These are phyloP conservation scores for Dioscorea alata DNA, from an alignment of 106 monocot species.

Conservation along the genomic window DNA sequence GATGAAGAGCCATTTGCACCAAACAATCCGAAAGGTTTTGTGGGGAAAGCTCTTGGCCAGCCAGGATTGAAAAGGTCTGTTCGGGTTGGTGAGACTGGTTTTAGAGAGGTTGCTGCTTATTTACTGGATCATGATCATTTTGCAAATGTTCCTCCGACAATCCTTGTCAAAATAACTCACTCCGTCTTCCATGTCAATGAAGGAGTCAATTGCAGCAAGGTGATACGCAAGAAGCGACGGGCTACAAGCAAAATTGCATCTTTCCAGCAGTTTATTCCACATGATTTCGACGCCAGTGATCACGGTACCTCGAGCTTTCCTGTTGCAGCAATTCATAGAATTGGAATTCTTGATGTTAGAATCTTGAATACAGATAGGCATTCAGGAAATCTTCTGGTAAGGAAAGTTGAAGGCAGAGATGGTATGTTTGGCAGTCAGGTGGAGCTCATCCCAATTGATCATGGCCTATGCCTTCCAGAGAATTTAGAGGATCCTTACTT, in stretches of 20 bases:
- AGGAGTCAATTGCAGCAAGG: conserved; percentile 7
- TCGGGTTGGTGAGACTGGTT: conserved; percentile 31
- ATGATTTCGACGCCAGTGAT: conserved; percentile 26
- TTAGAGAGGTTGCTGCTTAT: conserved; percentile 27
- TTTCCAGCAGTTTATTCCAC: conserved; percentile 26
- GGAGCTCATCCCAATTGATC: conserved; percentile 30
- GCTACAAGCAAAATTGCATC: conserved; percentile 27
- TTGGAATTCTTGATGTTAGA: conserved; percentile 26
- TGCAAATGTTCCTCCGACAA: conserved; percentile 32
- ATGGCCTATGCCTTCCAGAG: conserved; percentile 27
- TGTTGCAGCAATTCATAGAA: conserved; percentile 22
- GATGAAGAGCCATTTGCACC: conserved; percentile 31
- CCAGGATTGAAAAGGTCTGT: conserved; percentile 53
- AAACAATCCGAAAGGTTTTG: conserved; percentile 28
- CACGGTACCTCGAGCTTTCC: conserved; percentile 30
- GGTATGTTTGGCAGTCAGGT: conserved; percentile 19
- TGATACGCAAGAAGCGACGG: conserved; percentile 1
- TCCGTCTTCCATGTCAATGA: conserved; percentile 62
- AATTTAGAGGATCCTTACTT: conserved; percentile 29
- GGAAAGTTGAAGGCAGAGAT: conserved; percentile 11
- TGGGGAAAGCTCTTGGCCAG: conserved; percentile 23
- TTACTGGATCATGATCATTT: conserved; percentile 26
- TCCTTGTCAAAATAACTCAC: conserved; percentile 76
- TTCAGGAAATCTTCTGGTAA: conserved; percentile 22
- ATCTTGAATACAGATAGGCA: conserved; percentile 32